Evolutionary conservation across 2,329 filamentous ascomycete species (phyloP).

Genomic region (Aspergillus novoparasiticus): DNA sequence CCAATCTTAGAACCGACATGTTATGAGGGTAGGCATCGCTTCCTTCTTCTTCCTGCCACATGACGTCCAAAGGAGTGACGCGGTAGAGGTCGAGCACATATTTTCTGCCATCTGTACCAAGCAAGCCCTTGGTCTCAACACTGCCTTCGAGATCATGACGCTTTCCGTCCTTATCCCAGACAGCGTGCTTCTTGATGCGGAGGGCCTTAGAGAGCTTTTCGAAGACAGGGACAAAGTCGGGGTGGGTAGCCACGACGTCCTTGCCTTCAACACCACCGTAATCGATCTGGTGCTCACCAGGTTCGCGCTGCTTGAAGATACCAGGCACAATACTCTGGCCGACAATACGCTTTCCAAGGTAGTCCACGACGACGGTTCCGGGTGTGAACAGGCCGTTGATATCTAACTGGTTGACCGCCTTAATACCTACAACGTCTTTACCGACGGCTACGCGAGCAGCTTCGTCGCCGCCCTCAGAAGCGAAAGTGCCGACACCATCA

Average conservation of each 20-base stretch:
- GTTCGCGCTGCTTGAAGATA: slow-evolving; percentile 98
- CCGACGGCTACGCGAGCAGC: slow-evolving; percentile 93
- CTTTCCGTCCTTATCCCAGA: slow-evolving; percentile 96
- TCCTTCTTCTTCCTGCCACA: slow-evolving; percentile 79
- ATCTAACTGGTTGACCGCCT: slow-evolving; percentile 94
- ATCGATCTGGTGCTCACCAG: slow-evolving; percentile 97
- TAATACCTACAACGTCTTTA: slow-evolving; percentile 93
- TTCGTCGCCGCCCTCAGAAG: slow-evolving; percentile 93
- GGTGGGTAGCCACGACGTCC: slow-evolving; percentile 88
- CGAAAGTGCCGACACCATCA: slow-evolving; percentile 96
- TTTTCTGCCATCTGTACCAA: slow-evolving; percentile 94
- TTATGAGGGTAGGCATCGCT: slow-evolving; percentile 79
- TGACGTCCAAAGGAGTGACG: slow-evolving; percentile 86
- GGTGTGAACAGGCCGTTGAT: slow-evolving; percentile 93
- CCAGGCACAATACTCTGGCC: slow-evolving; percentile 97
- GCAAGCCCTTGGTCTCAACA: slow-evolving; percentile 95
- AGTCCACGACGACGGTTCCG: slow-evolving; percentile 94
- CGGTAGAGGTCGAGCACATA: slow-evolving; percentile 98
- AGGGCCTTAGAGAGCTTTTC: slow-evolving; percentile 88
- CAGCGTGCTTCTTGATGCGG: slow-evolving; percentile 89
- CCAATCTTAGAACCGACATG: slow-evolving; percentile 90
- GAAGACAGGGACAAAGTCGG: slow-evolving; percentile 81
- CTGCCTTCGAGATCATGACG: slow-evolving; percentile 90
- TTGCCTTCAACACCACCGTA: slow-evolving; percentile 98
- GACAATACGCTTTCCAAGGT: slow-evolving; percentile 94